phyloP scores from a whole-genome alignment of 108 stramenopile species.

The Phaeodactylum tricornutum region DNA sequence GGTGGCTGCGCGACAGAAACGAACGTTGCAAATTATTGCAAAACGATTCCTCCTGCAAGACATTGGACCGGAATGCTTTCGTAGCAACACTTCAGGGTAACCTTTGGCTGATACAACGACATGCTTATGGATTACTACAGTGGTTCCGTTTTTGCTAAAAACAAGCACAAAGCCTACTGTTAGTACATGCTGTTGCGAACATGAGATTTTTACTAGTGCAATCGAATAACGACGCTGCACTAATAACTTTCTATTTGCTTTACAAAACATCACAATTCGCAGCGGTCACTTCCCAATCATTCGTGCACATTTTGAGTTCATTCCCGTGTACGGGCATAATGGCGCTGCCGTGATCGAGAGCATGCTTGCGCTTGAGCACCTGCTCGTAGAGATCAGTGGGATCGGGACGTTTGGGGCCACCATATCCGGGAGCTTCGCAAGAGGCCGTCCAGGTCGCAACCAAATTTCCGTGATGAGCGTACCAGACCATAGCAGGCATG shows the following conservation, averaged over 20 bases:
- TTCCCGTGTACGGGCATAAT: slow-evolving; percentile 29
- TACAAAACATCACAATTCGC: background rate
- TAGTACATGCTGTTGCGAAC: too few relatives aligned
- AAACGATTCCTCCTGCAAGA: slow-evolving; percentile 85
- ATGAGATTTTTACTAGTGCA: too few relatives aligned
- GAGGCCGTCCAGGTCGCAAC: slow-evolving; percentile 24
- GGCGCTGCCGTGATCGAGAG: slow-evolving; percentile 26
- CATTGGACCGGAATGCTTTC: slow-evolving; percentile 72
- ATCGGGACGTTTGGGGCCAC: slow-evolving; percentile 17
- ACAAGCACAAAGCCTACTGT: too few relatives aligned
- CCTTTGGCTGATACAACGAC: too few relatives aligned
- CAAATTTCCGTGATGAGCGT: slow-evolving; percentile 29
- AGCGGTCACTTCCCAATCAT: slow-evolving; percentile 13
- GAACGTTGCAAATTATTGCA: slow-evolving; percentile 69
- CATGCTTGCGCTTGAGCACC: slow-evolving; percentile 33
- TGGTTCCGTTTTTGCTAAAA: too few relatives aligned
- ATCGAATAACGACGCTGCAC: too few relatives aligned
- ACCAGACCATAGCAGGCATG: slow-evolving; percentile 35
- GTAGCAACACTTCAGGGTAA: too few relatives aligned
- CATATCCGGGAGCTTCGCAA: slow-evolving; percentile 8
- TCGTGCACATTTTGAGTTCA: slow-evolving; percentile 20
- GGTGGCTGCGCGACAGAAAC: slow-evolving; percentile 60
- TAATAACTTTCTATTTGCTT: too few relatives aligned
- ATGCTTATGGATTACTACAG: too few relatives aligned
- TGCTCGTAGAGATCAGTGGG: slow-evolving; percentile 15